Base-by-base conservation (phyloP, 2,329 filamentous ascomycete genomes). In the Hypoxylon sp. region DNA sequence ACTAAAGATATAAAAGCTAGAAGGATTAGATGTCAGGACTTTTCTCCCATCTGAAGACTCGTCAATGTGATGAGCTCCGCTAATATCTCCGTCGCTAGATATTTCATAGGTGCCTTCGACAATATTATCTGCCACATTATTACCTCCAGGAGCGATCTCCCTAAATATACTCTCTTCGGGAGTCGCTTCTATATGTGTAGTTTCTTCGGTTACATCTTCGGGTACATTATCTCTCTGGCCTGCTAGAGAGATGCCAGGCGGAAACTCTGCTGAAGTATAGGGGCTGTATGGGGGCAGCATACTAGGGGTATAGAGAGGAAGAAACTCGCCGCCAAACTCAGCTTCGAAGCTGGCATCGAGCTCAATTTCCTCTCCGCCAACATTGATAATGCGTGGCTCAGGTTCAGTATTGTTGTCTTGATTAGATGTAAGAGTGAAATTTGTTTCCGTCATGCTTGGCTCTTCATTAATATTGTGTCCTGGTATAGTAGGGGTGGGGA, bases 261-360 rank as follows among this genome's bases (percentile, higher is more conserved):
- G 11, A 30, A n/a, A 6, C 8, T 31, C 22, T 33, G 30, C 6
- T n/a, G 14, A 35, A 30, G 22, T n/a, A 30, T n/a, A 53, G 30
- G 31, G 48, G 48, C 27, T 33, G 17, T 66, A 56, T 10, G 50
- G 7, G 17, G 64, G 51, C 14, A 46, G 44, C 10, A 22, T 25
- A 1, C 57, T 46, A 2, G 57, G 57, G 51, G 31, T 22, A 27
- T 66, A 61, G n/a, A 53, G 20, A 13, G 64, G 64, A 13, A 66
- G 33, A 46, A 13, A 40, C 53, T 66, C 58, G 17, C 20, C 63
- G 6, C 61, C 40, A 53, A 49, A 53, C 11, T 55, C 55, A 25
- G 7, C 33, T n/a, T 27, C 56, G 13, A 25, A 31, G 31, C 14
- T 30, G 3, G 7, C 14, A 14, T 27, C 37, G 17, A 48, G 20